Conservation (phyloP, 352 stramenopile genomes). For the Pythium dissotocum region DNA sequence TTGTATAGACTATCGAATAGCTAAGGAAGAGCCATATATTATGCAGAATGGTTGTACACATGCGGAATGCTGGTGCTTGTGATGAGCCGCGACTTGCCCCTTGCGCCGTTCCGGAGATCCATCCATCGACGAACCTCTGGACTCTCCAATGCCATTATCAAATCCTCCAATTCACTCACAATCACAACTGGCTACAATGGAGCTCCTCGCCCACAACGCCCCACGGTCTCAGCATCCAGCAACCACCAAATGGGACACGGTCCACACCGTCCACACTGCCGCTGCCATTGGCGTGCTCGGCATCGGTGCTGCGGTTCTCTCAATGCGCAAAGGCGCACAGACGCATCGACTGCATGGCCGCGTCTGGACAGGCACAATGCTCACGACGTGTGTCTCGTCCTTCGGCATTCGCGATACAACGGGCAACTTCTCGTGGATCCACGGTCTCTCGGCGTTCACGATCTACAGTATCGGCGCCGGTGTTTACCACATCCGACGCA, state of each 20-base stretch:
- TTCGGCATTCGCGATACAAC: slow-evolving; percentile 10
- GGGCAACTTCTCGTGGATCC: slow-evolving; percentile 7
- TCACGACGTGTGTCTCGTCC: slow-evolving; percentile 15
- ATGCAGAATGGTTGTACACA: no score
- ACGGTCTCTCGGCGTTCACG: slow-evolving; percentile 11
- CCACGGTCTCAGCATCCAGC: not conserved
- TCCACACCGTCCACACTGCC: slow-evolving; percentile 14
- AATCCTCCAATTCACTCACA: no score
- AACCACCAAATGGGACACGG: slow-evolving; percentile 11
- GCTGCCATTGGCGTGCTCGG: slow-evolving; percentile 6
- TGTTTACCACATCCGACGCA: slow-evolving; percentile 10
- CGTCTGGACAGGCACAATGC: slow-evolving; percentile 19
- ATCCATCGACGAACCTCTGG: no score
- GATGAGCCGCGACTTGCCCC: no score
- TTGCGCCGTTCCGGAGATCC: no score
- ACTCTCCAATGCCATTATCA: no score
- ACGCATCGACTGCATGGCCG: slow-evolving; percentile 6
- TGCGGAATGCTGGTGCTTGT: no score
- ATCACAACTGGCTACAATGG: no score
- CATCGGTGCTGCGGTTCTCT: slow-evolving; percentile 7
- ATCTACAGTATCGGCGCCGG: slow-evolving; percentile 16
- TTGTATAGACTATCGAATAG: no score
- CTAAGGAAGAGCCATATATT: no score
- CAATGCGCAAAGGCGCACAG: slow-evolving; percentile 10
- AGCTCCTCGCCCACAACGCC: no score